Conservation (phyloP, 1,284 basidiomycete genomes). For the Mycosarcoma maydis region DNA sequence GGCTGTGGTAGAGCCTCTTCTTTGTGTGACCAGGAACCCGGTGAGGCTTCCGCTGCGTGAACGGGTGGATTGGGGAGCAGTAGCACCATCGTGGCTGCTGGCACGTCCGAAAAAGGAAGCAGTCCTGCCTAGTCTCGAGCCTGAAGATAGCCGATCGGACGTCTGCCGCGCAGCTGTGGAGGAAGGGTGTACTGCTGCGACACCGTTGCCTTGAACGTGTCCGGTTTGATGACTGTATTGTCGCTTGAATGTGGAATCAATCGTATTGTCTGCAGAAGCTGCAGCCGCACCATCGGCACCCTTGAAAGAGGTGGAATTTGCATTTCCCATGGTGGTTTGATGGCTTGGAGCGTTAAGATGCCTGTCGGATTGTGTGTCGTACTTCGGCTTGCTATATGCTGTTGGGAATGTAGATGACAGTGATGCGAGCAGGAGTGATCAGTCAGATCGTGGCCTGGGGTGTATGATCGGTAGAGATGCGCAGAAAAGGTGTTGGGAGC, state of each 20-base stretch:
- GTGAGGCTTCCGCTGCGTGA: conserved; percentile 44
- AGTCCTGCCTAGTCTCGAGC: conserved; percentile 14
- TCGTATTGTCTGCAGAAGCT: conserved; percentile 1
- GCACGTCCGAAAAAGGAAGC: conserved; percentile 41
- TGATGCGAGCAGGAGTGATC: too few relatives aligned
- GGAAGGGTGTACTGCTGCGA: neutral
- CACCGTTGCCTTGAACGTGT: neutral
- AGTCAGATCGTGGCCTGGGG: too few relatives aligned
- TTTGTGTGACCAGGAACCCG: conserved; percentile 24
- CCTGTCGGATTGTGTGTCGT: neutral
- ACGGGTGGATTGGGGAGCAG: conserved; percentile 24
- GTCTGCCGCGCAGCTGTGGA: conserved; percentile 11
- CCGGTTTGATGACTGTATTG: conserved; percentile 23
- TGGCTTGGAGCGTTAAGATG: neutral
- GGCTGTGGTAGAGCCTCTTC: conserved; percentile 32
- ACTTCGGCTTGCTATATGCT: too few relatives aligned
- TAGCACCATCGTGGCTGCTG: conserved; percentile 47
- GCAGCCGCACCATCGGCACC: conserved; percentile 7
- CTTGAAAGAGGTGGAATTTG: conserved; percentile 34
- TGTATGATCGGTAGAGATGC: neutral
- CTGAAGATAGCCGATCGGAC: conserved; percentile 8
- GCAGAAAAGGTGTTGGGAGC: too few relatives aligned
- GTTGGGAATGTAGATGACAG: neutral
- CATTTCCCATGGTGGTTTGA: conserved; percentile 28
- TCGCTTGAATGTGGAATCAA: conserved; percentile 22